phyloP scores from a whole-genome alignment of 1,139 yeast genomes.

The Yamadazyma spencermartinsiae region DNA sequence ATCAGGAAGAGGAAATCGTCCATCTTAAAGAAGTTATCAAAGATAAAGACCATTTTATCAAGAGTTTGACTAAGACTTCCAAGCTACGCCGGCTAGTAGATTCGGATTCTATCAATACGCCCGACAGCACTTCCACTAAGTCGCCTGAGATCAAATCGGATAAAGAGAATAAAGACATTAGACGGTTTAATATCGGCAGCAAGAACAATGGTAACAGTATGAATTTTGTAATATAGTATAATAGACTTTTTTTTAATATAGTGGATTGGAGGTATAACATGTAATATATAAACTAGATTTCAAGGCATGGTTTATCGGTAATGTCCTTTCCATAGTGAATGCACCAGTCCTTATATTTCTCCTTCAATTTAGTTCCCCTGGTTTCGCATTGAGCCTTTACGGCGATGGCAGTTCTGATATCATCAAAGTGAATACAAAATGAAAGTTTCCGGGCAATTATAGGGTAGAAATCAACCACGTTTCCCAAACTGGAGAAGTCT shows the following conservation, averaged over 20 bases:
- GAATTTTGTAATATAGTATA: constrained; percentile 15
- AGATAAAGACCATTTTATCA: constrained; percentile 75
- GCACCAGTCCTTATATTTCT: constrained; percentile 60
- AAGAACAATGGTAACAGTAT: constrained; percentile 13
- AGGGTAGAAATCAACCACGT: constrained; percentile 63
- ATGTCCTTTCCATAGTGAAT: constrained; percentile 70
- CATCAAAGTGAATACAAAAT: constrained; percentile 61
- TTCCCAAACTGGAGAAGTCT: constrained; percentile 62
- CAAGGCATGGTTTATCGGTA: constrained; percentile 48
- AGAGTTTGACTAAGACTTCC: constrained; percentile 64
- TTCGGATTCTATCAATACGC: constrained; percentile 24
- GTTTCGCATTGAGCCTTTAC: constrained; percentile 52
- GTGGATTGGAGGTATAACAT: not conserved
- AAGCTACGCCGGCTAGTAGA: constrained; percentile 51
- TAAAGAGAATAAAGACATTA: constrained; percentile 10
- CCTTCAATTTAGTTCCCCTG: constrained; percentile 35
- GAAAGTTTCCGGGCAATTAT: constrained; percentile 66
- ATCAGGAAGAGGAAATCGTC: constrained; percentile 68
- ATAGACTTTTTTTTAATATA: constrained; percentile 1
- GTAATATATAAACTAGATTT: not conserved
- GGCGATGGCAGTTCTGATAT: constrained; percentile 61
- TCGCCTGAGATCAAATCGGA: constrained; percentile 9
- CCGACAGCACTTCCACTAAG: constrained; percentile 4
- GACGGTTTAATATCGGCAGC: constrained; percentile 14
- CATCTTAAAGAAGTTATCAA: constrained; percentile 62